phyloP scores from a whole-genome alignment of 208 protist species.

The Wallacemonas collosoma region DNA sequence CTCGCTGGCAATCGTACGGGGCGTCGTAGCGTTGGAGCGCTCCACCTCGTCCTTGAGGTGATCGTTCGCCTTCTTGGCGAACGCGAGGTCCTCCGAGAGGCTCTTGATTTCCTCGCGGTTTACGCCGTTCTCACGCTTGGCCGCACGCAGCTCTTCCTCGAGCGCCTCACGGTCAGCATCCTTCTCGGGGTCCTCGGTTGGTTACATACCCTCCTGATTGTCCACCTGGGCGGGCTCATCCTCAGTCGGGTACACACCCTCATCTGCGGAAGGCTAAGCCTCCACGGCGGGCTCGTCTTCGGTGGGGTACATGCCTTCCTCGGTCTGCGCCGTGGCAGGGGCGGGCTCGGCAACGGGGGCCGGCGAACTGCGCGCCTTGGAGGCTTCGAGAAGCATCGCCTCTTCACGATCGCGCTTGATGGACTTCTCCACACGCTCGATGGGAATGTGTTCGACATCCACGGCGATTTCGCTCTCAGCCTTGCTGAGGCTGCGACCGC shows the following conservation, averaged over 20 bases:
- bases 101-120: constrained; percentile 25
- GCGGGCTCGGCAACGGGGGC: background rate
- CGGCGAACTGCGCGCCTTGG: constrained; percentile 7
- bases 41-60: background rate
- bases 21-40: background rate
- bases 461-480: constrained; percentile 7
- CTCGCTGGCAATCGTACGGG: background rate
- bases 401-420: constrained; percentile 38
- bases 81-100: constrained; percentile 19
- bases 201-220: constrained; percentile 18
- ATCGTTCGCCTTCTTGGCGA: constrained; percentile 7
- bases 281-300: constrained; percentile 7
- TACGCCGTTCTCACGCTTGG: constrained; percentile 19
- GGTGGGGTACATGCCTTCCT: constrained; percentile 14
- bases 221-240: constrained; percentile 13
- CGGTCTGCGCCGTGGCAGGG: background rate
- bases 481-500: constrained; percentile 18
- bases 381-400: constrained; percentile 3
- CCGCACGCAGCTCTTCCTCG: constrained; percentile 20
- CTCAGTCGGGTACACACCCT: constrained; percentile 3
- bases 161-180: constrained; percentile 4
- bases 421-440: constrained; percentile 39
- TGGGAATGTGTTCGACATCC: constrained; percentile 24
- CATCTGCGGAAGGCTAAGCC: background rate
- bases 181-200: constrained; percentile 16